These are phyloP conservation scores for Beauveria bassiana DNA, from an alignment of 2,329 filamentous ascomycete species.

Conservation along the genomic window DNA sequence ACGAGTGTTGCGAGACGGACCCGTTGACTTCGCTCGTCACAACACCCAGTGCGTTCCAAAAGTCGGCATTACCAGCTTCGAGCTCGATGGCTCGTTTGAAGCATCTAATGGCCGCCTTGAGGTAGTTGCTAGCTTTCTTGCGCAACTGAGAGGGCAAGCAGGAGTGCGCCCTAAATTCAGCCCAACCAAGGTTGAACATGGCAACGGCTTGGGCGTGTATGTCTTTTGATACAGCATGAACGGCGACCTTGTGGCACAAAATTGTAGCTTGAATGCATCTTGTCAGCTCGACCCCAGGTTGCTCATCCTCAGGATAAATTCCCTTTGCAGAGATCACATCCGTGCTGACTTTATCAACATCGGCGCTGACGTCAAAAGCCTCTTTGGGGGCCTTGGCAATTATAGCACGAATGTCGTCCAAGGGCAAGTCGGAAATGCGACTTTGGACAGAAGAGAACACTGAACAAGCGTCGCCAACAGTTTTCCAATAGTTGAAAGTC, in stretches of 20 bases:
- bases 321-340: conserved; percentile 38
- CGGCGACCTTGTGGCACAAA: conserved; percentile 78
- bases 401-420: conserved; percentile 47
- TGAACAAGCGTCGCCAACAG: conserved; percentile 79
- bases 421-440: conserved; percentile 55
- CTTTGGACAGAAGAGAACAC: conserved; percentile 74
- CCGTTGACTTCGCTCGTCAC: conserved; percentile 82
- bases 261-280: conserved; percentile 64
- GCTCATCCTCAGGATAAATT: conserved; percentile 38
- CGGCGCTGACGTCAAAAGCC: conserved; percentile 54
- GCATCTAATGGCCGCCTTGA: conserved; percentile 75
- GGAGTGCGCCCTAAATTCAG: conserved; percentile 73
- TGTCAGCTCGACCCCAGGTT: conserved; percentile 42
- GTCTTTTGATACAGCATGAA: conserved; percentile 65
- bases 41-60: conserved; percentile 94
- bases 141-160: conserved; percentile 47
- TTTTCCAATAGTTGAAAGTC: conserved; percentile 94
- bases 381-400: conserved; percentile 46
- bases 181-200: conserved; percentile 95
- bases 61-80: conserved; percentile 88
- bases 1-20: conserved; percentile 83
- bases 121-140: conserved; percentile 57
- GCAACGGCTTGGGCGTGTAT: conserved; percentile 87
- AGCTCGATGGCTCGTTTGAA: conserved; percentile 96
- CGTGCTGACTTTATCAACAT: conserved; percentile 57